Base-by-base conservation (phyloP, 2,329 filamentous ascomycete species). In the Didymella pinodella region DNA sequence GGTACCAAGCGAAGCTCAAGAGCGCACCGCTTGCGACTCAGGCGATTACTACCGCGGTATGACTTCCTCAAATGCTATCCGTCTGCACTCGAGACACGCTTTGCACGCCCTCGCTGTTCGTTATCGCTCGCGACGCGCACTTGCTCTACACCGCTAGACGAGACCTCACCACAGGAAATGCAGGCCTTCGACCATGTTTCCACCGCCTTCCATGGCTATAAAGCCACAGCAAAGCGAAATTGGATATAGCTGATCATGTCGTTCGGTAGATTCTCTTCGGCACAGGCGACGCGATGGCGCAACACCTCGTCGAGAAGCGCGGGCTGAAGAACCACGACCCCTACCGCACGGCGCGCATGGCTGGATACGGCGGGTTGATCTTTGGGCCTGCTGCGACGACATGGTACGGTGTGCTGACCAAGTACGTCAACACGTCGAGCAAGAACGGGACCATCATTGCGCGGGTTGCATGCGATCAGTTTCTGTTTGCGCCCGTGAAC, bases 311-410 rank as follows among this genome's bases (percentile, higher is more conserved):
- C 59, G 94, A 98, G 80, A 89, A 88, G 77, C 88, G 85, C 71
- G 93, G 93, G 18, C 66, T 90, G 26, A 80, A 89, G 67, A 90
- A 90, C 65, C 94, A 99, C 77, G 79, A 91, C 68, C 71, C 87
- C 36, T 80, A 81, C 28, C 86, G 91, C 52, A 93, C 91, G 29
- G 88, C 84, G 11, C 88, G 91, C 69, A 95, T 96, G 91, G 87
- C 87, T 43, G 80, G 89, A 59, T 53, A 41, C 52, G 40, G 32
- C 20, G 20, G 63, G 91, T 90, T 81, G 64, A 82, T 97, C 77
- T 97, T 97, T 79, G 93, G 93, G 32, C 93, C 93, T 50, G 90
- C 88, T 25, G 93, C 93, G 7, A 92, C 92, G 10, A 91, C 86
- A 51, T 97, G 93, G 93, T 96, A 91, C 83, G 83, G 84, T 62